Evolutionary conservation across 2,329 filamentous ascomycete genomes (phyloP), one percentile per base, ranked within the genome.

Genomic region (Plenodomus lindquistii): DNA sequence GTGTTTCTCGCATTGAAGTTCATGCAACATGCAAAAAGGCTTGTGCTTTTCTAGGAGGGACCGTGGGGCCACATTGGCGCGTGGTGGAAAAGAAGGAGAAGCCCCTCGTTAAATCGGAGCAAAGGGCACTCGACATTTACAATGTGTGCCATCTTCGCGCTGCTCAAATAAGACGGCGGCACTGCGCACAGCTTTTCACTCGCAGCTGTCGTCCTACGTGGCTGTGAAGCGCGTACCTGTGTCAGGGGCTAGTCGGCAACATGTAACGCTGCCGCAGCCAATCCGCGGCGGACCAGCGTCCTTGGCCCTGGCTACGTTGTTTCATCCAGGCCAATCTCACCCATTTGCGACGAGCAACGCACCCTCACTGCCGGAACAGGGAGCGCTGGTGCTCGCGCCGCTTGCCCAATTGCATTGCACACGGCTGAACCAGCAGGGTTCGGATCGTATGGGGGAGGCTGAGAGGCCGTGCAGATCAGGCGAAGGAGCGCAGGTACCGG

Each of bases 181-280:
- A n/a, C n/a, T n/a, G n/a, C n/a, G n/a, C n/a, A n/a, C n/a, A n/a
- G n/a, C 27, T 37, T 18, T 34, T 43, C 47, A 47, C 48, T 34
- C 51, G 52, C 37, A 43, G 31, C 37, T 51, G 35, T 40, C 46
- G 53, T 62, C 44, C 51, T 41, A 59, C 50, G 35, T 38, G 40
- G 48, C 43, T 18, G 44, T 63, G 59, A 62, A 57, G 60, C 60
- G 59, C 51, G 50, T 55, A 47, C 54, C 56, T 54, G 50, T 54
- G 44, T 54, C 51, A 54, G 46, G 51, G 44, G 40, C 18, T 20
- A 18, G 20, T 37, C 37, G 31, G 54, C 46, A 48, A 57, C 54
- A 45, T 53, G 52, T 54, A 51, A 52, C 53, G 46, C 46, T 18
- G 8, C 10, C 15, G 8, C 42, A 37, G 37, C 60, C 57, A 62